Evolutionary conservation across 768 basidiomycete species (phyloP).

Genomic region (Pulveroboletus frians): DNA sequence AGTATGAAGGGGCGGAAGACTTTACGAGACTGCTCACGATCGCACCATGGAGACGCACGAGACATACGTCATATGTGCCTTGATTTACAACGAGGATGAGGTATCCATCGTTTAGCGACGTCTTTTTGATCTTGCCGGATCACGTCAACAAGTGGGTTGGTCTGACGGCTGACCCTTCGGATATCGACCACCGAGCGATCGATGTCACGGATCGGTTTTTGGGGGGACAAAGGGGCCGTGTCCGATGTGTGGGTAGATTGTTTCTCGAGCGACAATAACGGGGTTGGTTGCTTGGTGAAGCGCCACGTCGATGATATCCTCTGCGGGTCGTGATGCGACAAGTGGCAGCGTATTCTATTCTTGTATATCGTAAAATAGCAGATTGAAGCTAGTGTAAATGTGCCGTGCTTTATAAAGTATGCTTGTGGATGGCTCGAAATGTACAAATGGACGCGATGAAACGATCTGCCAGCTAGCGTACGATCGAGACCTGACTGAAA

Average conservation of each 20-base stretch:
- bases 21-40: constrained; percentile 32
- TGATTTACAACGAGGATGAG: constrained; percentile 24
- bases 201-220: constrained; percentile 20
- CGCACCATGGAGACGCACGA: constrained; percentile 11
- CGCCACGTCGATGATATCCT: not conserved
- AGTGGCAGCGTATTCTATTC: not conserved
- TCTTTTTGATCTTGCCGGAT: constrained; percentile 31
- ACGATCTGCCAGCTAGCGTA: too few species aligned
- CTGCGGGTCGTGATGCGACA: not conserved
- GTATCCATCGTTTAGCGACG: constrained; percentile 33
- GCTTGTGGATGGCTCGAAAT: constrained; percentile 7
- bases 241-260: constrained; percentile 1
- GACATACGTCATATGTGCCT: constrained; percentile 11
- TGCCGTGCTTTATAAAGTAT: constrained; percentile 16
- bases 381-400: not conserved
- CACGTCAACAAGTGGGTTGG: constrained; percentile 26
- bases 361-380: not conserved
- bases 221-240: constrained; percentile 1
- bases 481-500: not conserved
- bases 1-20: constrained; percentile 35
- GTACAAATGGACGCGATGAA: constrained; percentile 5
- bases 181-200: constrained; percentile 17
- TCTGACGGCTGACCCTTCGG: constrained; percentile 14
- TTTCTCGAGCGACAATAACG: constrained; percentile 6
- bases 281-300: constrained; percentile 5